Evolutionary conservation across 2,329 filamentous ascomycete genomes (phyloP).

Genomic region (Colletotrichum sp.): DNA sequence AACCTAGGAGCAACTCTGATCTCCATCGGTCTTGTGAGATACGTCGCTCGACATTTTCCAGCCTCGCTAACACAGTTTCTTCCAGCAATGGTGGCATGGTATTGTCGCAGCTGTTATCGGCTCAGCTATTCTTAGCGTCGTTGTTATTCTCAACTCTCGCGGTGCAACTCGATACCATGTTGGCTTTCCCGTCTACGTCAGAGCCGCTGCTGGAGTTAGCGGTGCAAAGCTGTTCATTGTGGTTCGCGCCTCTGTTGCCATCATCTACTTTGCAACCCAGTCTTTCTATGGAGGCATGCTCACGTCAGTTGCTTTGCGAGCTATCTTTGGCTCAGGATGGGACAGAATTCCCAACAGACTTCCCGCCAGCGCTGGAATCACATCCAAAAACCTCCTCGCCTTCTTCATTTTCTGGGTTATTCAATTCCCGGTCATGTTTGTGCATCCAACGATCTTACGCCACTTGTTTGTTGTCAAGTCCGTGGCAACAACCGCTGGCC

Average conservation of each 20-base stretch:
- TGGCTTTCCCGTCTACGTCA: slow-evolving; percentile 37
- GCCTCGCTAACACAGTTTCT: not conserved
- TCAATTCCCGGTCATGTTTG: slow-evolving; percentile 51
- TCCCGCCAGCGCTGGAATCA: slow-evolving; percentile 49
- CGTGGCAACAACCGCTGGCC: slow-evolving; percentile 47
- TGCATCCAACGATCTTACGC: slow-evolving; percentile 52
- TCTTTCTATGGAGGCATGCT: slow-evolving; percentile 37
- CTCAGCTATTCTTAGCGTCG: slow-evolving; percentile 29
- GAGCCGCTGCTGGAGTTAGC: slow-evolving; percentile 36
- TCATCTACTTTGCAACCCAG: slow-evolving; percentile 42
- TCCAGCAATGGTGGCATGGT: slow-evolving; percentile 30
- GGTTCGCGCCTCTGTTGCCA: slow-evolving; percentile 33
- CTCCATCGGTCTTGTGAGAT: slow-evolving; percentile 29
- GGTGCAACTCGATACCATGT: slow-evolving; percentile 37
- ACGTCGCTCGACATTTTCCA: not conserved
- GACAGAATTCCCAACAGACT: slow-evolving; percentile 33
- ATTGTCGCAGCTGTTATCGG: slow-evolving; percentile 27
- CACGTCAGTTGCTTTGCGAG: slow-evolving; percentile 35
- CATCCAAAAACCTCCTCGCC: slow-evolving; percentile 52
- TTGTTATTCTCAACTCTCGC: slow-evolving; percentile 37
- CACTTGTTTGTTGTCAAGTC: slow-evolving; percentile 49
- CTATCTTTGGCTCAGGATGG: slow-evolving; percentile 41
- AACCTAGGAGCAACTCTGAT: slow-evolving; percentile 33
- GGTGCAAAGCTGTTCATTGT: slow-evolving; percentile 43
- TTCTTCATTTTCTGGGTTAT: slow-evolving; percentile 62